These are phyloP conservation scores for Arabidopsis hybrid DNA, from an alignment of 441 rosid species.

Conservation along the genomic window DNA sequence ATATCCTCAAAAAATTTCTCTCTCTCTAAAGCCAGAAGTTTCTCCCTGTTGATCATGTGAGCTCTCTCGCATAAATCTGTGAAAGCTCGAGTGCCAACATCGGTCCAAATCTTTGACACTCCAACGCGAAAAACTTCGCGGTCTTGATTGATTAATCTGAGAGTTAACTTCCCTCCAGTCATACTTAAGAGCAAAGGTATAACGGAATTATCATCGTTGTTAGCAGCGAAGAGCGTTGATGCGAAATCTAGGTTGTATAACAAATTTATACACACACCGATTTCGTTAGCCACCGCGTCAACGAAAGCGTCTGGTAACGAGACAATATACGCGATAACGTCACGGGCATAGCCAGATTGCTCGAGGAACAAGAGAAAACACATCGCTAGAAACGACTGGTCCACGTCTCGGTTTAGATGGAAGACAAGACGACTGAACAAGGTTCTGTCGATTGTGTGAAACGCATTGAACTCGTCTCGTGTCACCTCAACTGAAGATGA, in stretches of 20 bases:
- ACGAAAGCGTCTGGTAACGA: constrained; percentile 45
- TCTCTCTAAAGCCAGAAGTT: constrained; percentile 5
- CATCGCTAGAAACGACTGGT: constrained; percentile 53
- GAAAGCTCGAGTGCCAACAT: constrained; percentile 58
- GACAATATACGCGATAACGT: constrained; percentile 42
- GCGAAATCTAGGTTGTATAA: constrained; percentile 7
- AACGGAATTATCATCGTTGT: background rate
- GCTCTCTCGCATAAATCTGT: constrained; percentile 44
- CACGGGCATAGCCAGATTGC: constrained; percentile 11
- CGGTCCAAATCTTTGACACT: constrained; percentile 37
- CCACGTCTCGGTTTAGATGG: constrained; percentile 48
- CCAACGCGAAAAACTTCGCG: constrained; percentile 35
- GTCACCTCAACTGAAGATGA: constrained; percentile 16
- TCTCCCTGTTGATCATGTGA: background rate
- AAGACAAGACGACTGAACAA: constrained; percentile 57
- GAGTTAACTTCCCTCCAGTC: constrained; percentile 43
- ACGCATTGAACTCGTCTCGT: constrained; percentile 49
- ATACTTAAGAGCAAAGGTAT: constrained; percentile 48
- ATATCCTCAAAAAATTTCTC: constrained; percentile 10
- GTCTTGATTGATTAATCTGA: constrained; percentile 45
- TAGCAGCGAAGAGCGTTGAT: constrained; percentile 4
- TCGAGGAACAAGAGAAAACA: constrained; percentile 67
- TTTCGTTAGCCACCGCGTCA: constrained; percentile 55
- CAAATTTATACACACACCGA: constrained; percentile 49
- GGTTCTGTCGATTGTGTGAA: constrained; percentile 59